These are phyloP conservation scores for Rubia peregrina DNA, from an alignment of 305 asterid genomes.

Conservation along the genomic window DNA sequence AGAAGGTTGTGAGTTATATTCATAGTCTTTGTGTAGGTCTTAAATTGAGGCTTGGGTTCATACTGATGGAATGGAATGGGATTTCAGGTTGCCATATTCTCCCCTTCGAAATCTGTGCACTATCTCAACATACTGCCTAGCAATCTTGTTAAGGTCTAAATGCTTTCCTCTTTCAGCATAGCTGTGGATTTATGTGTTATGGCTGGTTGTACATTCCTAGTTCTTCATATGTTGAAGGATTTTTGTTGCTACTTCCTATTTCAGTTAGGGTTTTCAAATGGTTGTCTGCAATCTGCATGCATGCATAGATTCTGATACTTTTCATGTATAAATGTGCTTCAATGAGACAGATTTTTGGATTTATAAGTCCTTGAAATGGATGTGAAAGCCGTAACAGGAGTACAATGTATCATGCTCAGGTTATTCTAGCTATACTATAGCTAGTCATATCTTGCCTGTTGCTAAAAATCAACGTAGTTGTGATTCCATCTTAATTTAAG, in stretches of 20 bases:
- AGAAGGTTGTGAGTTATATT: constrained; percentile 42
- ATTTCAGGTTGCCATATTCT: no score
- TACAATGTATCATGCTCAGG: neutral
- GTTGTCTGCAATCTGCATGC: neutral
- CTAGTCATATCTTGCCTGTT: neutral
- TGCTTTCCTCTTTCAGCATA: constrained; percentile 2
- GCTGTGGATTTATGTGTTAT: neutral
- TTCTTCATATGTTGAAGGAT: neutral
- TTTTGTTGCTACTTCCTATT: neutral
- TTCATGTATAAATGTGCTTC: neutral
- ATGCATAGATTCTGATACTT: neutral
- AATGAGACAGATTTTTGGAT: neutral
- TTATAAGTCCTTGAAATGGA: neutral
- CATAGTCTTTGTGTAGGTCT: neutral
- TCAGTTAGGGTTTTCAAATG: neutral
- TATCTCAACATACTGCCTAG: constrained; percentile 66
- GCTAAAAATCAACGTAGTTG: neutral
- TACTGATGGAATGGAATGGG: constrained; percentile 7
- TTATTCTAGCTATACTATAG: neutral
- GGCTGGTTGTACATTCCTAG: no score
- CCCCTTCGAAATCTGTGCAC: constrained; percentile 49
- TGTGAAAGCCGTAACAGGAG: neutral
- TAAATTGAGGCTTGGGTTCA: neutral
- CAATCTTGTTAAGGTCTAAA: constrained; percentile 60
- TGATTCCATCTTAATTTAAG: neutral